These are phyloP conservation scores for Infundibulicybe gibba DNA, from an alignment of 768 basidiomycete genomes.

Conservation along the genomic window DNA sequence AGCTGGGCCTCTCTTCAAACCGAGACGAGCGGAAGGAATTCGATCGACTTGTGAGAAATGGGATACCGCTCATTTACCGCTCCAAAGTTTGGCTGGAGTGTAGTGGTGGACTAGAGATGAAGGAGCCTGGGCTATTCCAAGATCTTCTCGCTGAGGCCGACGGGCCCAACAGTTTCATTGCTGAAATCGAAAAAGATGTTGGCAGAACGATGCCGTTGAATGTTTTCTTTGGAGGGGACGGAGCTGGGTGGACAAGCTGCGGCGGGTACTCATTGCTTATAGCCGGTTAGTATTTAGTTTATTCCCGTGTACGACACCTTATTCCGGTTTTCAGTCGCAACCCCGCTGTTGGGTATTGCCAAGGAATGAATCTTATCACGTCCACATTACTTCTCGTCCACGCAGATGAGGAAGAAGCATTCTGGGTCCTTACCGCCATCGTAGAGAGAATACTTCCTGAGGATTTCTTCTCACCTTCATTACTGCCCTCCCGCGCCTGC, in stretches of 20 bases:
- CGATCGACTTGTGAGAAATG: conserved; percentile 72
- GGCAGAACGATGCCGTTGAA: conserved; percentile 91
- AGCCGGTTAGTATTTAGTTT: conserved; percentile 61
- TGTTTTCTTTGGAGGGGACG: conserved; percentile 96
- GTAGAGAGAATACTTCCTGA: conserved; percentile 87
- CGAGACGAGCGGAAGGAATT: conserved; percentile 81
- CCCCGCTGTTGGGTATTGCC: conserved; percentile 89
- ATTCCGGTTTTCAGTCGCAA: conserved; percentile 60
- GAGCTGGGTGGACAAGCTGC: conserved; percentile 90
- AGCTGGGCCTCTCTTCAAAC: conserved; percentile 76
- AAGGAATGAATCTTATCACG: conserved; percentile 94
- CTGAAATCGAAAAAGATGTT: conserved; percentile 96
- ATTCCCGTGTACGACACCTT: neutral
- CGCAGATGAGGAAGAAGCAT: conserved; percentile 95
- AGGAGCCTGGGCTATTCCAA: conserved; percentile 85
- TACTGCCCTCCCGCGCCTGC: conserved; percentile 92
- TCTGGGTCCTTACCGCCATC: conserved; percentile 90
- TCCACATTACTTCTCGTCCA: conserved; percentile 92
- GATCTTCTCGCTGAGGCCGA: conserved; percentile 67
- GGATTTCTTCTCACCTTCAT: conserved; percentile 90
- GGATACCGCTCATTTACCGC: conserved; percentile 87
- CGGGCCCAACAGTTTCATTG: conserved; percentile 43
- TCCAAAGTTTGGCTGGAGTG: conserved; percentile 92
- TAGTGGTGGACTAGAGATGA: conserved; percentile 88
- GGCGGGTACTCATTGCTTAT: conserved; percentile 88